Evolutionary conservation across 495 filamentous ascomycete genomes (phyloP), one percentile per base, ranked within the genome.

Genomic region (Aspergillus kassunensis): DNA sequence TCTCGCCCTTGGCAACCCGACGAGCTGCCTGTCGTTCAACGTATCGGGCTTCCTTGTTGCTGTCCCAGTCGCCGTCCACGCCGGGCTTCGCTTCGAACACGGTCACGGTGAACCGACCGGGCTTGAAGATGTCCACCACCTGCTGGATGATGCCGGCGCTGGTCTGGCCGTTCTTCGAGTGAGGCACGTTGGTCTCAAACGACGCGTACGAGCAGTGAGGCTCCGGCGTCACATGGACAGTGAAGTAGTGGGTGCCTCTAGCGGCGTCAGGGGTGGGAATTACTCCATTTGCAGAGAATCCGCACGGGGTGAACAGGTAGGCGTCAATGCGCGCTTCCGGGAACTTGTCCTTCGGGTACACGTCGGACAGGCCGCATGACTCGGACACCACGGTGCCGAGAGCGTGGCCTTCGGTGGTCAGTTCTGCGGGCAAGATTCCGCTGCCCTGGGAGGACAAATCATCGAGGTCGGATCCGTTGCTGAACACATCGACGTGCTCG

Each of bases 121-220:
- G 93, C 61, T 88, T 88, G 82, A 99, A 99, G 68, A 97, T 99
- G 48, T 78, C 73, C 47, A 97, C 90, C 18, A 97, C 95, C 51
- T 96, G 91, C 69, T 96, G 82, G 55, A 99, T 84, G 54, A 97
- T 82, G 25, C 95, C 91, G 23, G 83, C 84, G 19, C 92, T 96
- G 62, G 90, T 84, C 58, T 91, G 90, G 11, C 92, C 92, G 44
- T 81, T 86, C 70, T 95, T 89, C 19, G 83, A 82, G 48, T 89
- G 84, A n/a, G 95, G 93, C 6, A 99, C 95, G 57, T 99, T 97
- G 57, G 95, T 97, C 77, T 99, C 95, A 63, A 99, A 99, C 4
- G 91, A 96, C 13, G 95, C 95, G 62, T 96, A 99, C n/a, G 90
- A 96, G 77, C 92, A 99, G 62, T 95, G 83, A 27, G 93, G 88